Evolutionary conservation across 2,329 filamentous ascomycete species (phyloP), one percentile per base, ranked within the genome.

Genomic region (Diaporthe destruens): DNA sequence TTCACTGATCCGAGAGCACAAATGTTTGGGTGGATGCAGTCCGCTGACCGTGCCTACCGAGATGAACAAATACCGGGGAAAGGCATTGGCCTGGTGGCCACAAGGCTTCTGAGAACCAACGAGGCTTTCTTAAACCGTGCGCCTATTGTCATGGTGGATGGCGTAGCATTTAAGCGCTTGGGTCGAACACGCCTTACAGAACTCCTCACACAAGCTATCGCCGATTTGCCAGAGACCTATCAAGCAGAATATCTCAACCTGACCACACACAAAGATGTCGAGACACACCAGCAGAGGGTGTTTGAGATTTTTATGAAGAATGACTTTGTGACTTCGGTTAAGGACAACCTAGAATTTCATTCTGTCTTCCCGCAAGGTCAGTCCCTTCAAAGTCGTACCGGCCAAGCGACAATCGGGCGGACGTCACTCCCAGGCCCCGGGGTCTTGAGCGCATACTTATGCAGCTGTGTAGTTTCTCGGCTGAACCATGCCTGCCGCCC

Each of bases 401-500:
- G 34, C 32, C 12, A 7, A 4, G 36, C 18, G 12, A 65, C 1
- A 20, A 8, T 8, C 18, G 7, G 0, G 29, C 11, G 25, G 42
- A 20, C 34, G 20, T 16, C 18, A 25, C 4, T 25, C 39, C 12
- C 14, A 18, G 39, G 39, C 16, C n/a, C n/a, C n/a, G n/a, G n/a
- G n/a, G n/a, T n/a, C 42, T 51, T 12, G 18, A 49, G 39, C 42
- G 11, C 39, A 7, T 18, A 44, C 55, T 61, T 12, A 65, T 25
- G 14, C 23, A 39, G 5, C 18, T 16, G 42, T 20, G 16, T 39
- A 81, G 81, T 81, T 9, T 81, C 82, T 42, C 78, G 82, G 5
- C 75, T 85, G 70, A 85, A 85, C 72, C 84, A 85, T 74, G 83
- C 82, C 71, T 85, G 83, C 71, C 79, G 79, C 14, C 83, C 83